Conservation (phyloP, 345 rosid genomes). For the Cardamine resedifolia region DNA sequence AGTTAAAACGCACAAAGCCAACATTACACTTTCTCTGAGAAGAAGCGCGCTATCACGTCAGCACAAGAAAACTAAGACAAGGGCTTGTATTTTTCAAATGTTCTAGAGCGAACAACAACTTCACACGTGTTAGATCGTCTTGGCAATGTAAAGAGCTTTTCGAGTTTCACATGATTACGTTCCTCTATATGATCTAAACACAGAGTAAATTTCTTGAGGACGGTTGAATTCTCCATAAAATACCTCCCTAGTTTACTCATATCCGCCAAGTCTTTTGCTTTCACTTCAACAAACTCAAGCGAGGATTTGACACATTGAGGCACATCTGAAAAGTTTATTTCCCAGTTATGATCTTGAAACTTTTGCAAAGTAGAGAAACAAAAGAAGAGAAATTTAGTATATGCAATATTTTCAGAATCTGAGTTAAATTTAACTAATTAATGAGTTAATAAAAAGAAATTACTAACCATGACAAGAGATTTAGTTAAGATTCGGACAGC, state of each 20-base stretch:
- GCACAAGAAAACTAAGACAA: neutral
- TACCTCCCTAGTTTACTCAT: neutral
- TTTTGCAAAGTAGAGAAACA: neutral
- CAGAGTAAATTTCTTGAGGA: constrained; percentile 24
- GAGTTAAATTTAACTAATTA: neutral
- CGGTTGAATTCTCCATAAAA: neutral
- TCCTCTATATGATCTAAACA: neutral
- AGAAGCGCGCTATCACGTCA: neutral
- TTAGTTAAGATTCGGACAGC: neutral
- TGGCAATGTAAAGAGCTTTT: constrained; percentile 1
- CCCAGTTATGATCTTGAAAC: neutral
- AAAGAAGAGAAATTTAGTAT: neutral
- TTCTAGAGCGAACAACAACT: constrained; percentile 4
- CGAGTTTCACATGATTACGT: neutral
- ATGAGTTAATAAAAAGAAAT: neutral
- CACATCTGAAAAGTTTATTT: neutral
- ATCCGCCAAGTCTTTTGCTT: neutral
- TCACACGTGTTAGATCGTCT: constrained; percentile 18
- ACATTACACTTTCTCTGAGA: neutral
- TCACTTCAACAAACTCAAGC: constrained; percentile 6
- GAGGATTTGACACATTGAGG: constrained; percentile 1
- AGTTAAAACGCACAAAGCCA: neutral
- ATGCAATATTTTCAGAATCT: neutral
- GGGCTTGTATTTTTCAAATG: constrained; percentile 10
- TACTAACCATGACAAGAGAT: neutral